Base-by-base conservation (phyloP, 495 filamentous ascomycete genomes). In the Umbilicaria muhlenbergii region DNA sequence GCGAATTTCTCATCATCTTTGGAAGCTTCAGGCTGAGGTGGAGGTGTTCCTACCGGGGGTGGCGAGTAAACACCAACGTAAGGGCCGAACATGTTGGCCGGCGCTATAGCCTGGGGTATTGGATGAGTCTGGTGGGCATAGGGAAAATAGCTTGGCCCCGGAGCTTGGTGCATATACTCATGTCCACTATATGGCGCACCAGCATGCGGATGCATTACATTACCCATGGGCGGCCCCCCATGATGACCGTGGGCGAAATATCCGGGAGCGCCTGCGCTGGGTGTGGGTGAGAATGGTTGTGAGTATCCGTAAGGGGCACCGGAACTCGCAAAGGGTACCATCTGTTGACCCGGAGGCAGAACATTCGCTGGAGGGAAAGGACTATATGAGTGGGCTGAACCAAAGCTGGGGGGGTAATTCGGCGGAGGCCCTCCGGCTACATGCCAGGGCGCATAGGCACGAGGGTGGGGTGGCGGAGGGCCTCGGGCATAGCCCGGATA, bases 1-100 rank as follows among this genome's bases (percentile, higher is more conserved):
- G 58, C n/a, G 61, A 51, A 67, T 38, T 71, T 70, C 17, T 69
- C 68, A 21, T 74, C 70, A 33, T 70, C 66, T 34, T 71, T 70
- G 8, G 42, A 42, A 31, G 39, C 41, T 13, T 55, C 51, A 10
- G 51, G 32, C 11, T 47, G 32, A 15, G 48, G 44, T 18, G 50
- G 50, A 4, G 50, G 52, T 11, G 63, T 57, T 28, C 52, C 62
- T 15, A 56, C 43, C 33, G 42, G 31, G 15, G 44, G 38, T 14
- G 48, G 45, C 15, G 51, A 52, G 38, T 45, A 52, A 14, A 52
- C 42, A 36, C 24, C 24, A 18, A 38, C 36, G 10, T 41, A 48
- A 3, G 45, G 32, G 6, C 34, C 43, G 44, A 44, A 50, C 19
- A 47, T 36, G 28, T 32, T 36, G 8, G 46, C 45, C 10, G 61